These are phyloP conservation scores for Coleophoma crateriformis DNA, from an alignment of 2,329 filamentous ascomycete genomes.

Conservation along the genomic window DNA sequence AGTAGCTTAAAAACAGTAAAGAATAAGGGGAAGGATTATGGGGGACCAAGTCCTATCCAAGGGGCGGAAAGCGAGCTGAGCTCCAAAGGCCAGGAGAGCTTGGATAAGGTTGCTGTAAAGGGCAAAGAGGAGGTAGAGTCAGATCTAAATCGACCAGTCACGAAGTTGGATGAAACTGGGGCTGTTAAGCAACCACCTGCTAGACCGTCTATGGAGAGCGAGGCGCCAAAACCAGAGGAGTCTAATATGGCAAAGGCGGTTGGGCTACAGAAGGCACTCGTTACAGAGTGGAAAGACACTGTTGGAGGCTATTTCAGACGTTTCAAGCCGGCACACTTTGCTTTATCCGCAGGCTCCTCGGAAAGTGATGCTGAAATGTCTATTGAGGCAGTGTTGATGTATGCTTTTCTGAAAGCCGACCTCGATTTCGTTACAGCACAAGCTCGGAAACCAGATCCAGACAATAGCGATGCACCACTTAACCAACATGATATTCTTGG, in stretches of 20 bases:
- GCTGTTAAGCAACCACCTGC: conserved; percentile 26
- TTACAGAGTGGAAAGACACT: conserved; percentile 73
- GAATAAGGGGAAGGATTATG: conserved; percentile 13
- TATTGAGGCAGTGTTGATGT: conserved; percentile 76
- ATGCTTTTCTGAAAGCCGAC: conserved; percentile 90
- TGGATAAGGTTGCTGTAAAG: conserved; percentile 43
- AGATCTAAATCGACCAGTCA: conserved; percentile 3
- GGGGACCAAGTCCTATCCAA: conserved; percentile 18
- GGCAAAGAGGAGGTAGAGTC: conserved; percentile 37
- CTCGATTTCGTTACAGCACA: conserved; percentile 91
- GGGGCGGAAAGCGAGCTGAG: conserved; percentile 23
- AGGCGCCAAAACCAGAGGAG: conserved; percentile 26
- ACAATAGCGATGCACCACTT: conserved; percentile 68
- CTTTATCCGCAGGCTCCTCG: conserved; percentile 27
- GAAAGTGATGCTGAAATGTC: conserved; percentile 39
- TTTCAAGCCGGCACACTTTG: conserved; percentile 78
- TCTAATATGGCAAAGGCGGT: conserved; percentile 53
- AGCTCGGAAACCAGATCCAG: conserved; percentile 70
- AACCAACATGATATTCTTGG: conserved; percentile 84
- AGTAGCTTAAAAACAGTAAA: conserved; percentile 59
- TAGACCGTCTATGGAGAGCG: conserved; percentile 32
- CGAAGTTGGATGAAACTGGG: conserved; percentile 21
- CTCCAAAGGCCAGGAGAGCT: conserved; percentile 29
- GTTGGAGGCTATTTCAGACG: conserved; percentile 93
- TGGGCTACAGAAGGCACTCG: conserved; percentile 63